Base-by-base conservation (phyloP, 345 rosid species). In the Syzygium aromaticum region DNA sequence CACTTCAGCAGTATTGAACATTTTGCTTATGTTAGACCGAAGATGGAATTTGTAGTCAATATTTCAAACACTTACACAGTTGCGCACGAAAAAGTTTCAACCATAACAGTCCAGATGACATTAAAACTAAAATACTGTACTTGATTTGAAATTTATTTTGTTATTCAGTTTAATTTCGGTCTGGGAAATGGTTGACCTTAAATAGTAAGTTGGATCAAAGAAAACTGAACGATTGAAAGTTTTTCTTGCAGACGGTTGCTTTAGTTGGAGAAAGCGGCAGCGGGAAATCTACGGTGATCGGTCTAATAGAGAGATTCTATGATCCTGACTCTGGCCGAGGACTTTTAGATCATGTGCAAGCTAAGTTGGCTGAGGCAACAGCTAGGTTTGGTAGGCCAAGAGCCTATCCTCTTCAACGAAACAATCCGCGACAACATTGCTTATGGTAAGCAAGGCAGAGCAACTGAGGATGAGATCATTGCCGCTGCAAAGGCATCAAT, bases 201-300 rank as follows among this genome's bases (percentile, higher is more conserved):
- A n/a, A 61, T 61, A 61, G n/a, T n/a, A 10, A 54, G 17, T 30
- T 33, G n/a, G n/a, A 19, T 30, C 2, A n/a, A 40, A 43, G 78
- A 63, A 21, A 21, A 23, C 19, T 30, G 11, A 87, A 52, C 86
- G 27, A 54, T n/a, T n/a, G 49, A 43, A n/a, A 52, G 15, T 28
- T 59, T 86, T 84, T 4, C 86, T 84, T 84, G 88, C 89, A 94
- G 95, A 92, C 94, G 8, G 95, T 94, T 64, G 97, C 98, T 63
- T 90, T 95, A 63, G 97, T 95, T 33, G 97, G 97, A 17, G 97
- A 93, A 87, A 96, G 96, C 43, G 96, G 97, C 2, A 91, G 97
- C 25, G 98, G 97, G 86, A 96, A 96, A 63, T 95, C 96, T 11
- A 96, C 97, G 3, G 96, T 95, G 46, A 90, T 96, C 51, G 89